Percentiles rank a stretch among this genome's conserved stretches.
Conservation (phyloP, 306 rosid genomes). For the Alnus glutinosa region DNA sequence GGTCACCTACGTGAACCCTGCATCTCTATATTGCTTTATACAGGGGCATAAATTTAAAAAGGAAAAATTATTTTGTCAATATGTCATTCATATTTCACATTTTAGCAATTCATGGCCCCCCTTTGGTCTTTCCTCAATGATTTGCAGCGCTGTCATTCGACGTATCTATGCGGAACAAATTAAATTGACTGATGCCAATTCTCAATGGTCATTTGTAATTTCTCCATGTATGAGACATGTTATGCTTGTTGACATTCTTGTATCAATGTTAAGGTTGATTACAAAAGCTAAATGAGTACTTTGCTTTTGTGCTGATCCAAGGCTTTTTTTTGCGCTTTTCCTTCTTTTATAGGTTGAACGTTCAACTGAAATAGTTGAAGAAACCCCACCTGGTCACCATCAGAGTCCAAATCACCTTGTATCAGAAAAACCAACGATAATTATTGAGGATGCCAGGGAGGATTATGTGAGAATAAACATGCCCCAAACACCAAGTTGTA, state of each 20-base stretch:
- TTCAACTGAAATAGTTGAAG: conserved; percentile 63
- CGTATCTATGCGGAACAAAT: not conserved
- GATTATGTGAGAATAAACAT: conserved; percentile 54
- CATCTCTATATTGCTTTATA: not conserved
- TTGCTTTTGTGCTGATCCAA: conserved; percentile 5
- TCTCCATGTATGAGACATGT: not conserved
- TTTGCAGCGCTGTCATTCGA: not conserved
- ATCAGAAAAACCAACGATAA: conserved; percentile 45
- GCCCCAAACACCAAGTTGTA: conserved; percentile 50
- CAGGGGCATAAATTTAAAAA: not conserved
- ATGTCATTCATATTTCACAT: not conserved
- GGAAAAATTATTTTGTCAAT: not conserved
- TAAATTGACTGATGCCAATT: conserved; percentile 1
- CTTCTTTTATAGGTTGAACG: conserved; percentile 41
- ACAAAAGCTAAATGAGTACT: not conserved
- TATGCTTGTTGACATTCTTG: conserved; percentile 23
- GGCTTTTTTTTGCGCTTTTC: conserved; percentile 1
- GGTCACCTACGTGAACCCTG: not conserved
- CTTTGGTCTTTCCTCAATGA: not conserved
- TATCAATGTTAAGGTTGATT: conserved; percentile 18
- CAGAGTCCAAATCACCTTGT: conserved; percentile 43
- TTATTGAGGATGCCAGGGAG: conserved; percentile 43
- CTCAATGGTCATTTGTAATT: conserved; percentile 1
- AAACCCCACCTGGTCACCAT: conserved; percentile 34
- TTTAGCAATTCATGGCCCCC: not conserved